phyloP scores from a whole-genome alignment of 345 rosid species.

The Geranium rotundifolium region DNA sequence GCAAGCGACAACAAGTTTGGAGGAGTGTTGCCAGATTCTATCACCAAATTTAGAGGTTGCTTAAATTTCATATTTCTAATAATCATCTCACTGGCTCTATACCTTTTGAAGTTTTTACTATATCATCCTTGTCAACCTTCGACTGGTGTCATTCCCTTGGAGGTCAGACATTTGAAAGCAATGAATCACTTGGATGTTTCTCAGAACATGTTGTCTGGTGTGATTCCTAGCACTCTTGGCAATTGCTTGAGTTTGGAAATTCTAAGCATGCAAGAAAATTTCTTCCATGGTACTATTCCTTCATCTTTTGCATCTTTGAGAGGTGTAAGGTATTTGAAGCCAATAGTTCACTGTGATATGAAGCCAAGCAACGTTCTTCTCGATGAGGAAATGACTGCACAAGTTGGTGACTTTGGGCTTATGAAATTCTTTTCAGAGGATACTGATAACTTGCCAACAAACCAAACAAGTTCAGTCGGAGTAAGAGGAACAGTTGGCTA shows the following conservation, averaged over 20 bases:
- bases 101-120: conserved; percentile 9
- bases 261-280: conserved; percentile 3
- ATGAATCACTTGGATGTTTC: conserved; percentile 5
- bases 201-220: conserved; percentile 2
- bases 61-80: background rate
- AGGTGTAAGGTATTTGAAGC: conserved; percentile 11
- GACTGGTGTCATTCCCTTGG: conserved; percentile 9
- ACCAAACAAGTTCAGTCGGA: conserved; percentile 21
- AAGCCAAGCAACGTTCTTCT: conserved; percentile 17
- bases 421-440: conserved; percentile 6
- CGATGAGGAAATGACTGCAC: conserved; percentile 9
- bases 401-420: conserved; percentile 14
- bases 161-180: background rate
- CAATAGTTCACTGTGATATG: conserved; percentile 12
- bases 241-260: background rate
- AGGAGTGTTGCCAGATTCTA: conserved; percentile 8
- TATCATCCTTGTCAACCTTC: conserved; percentile 10
- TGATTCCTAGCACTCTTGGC: background rate
- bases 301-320: background rate
- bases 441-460: conserved; percentile 5
- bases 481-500: conserved; percentile 32
- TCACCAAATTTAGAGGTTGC: conserved; percentile 3
- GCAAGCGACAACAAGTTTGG: background rate
- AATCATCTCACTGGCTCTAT: conserved; percentile 9
- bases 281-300: conserved; percentile 4